phyloP scores from a whole-genome alignment of 2,329 filamentous ascomycete genomes.

The Xylariomycetidae sp. region DNA sequence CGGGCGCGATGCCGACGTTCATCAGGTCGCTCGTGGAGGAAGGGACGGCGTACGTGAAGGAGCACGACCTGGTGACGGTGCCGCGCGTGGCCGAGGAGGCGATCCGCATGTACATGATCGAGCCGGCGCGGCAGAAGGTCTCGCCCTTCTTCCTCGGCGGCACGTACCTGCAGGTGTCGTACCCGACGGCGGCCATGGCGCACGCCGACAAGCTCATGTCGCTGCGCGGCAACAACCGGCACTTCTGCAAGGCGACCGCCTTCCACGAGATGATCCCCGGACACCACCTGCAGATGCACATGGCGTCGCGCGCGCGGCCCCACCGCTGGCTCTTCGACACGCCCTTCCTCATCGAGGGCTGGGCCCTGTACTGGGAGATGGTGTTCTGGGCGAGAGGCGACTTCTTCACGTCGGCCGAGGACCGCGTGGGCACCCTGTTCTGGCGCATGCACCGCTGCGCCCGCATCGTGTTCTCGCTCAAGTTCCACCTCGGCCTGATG shows the following conservation, averaged over 20 bases:
- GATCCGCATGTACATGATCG: constrained; percentile 55
- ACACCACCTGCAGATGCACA: constrained; percentile 50
- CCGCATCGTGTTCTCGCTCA: constrained; percentile 53
- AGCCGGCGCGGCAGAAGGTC: constrained; percentile 45
- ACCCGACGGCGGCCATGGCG: constrained; percentile 47
- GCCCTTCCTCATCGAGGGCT: constrained; percentile 57
- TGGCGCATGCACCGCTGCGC: constrained; percentile 60
- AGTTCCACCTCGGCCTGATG: constrained; percentile 53
- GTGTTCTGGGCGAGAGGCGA: constrained; percentile 49
- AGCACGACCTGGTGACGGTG: constrained; percentile 51
- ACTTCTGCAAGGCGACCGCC: constrained; percentile 53
- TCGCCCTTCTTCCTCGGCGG: constrained; percentile 59
- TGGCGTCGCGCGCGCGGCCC: constrained; percentile 39
- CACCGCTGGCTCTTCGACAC: constrained; percentile 50
- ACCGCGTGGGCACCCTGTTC: constrained; percentile 54
- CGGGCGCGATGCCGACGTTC: constrained; percentile 48
- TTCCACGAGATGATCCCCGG: constrained; percentile 60
- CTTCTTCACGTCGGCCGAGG: constrained; percentile 46
- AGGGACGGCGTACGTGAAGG: constrained; percentile 47
- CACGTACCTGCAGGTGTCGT: constrained; percentile 48
- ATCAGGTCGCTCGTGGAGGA: constrained; percentile 47
- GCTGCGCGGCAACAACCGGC: constrained; percentile 54
- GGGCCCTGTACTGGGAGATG: constrained; percentile 60
- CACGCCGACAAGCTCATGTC: constrained; percentile 55
- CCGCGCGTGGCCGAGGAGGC: constrained; percentile 48